Percentiles rank a stretch among this genome's conserved stretches.
phyloP scores from a whole-genome alignment of 371 early-diverging fungal genomes.

The Apophysomyces variabilis region DNA sequence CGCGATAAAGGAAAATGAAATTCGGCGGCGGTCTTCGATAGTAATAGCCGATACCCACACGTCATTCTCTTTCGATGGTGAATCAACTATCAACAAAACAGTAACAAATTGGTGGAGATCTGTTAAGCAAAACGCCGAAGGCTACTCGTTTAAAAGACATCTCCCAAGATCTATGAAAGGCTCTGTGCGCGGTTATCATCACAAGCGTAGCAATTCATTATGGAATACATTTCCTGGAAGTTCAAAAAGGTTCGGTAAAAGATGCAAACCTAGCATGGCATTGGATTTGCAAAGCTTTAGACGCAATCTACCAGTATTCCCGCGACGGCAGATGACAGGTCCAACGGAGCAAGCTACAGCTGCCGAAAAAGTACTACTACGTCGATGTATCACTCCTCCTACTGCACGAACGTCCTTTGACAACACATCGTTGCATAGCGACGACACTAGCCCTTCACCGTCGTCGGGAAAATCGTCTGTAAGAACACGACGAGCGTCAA shows the following conservation, averaged over 20 bases:
- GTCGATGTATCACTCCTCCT: conserved; percentile 6
- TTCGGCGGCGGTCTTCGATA: conserved; percentile 23
- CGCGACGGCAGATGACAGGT: conserved; percentile 5
- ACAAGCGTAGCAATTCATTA: neutral
- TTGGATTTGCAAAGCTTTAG: conserved; percentile 28
- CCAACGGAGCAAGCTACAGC: neutral
- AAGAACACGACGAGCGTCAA: conserved; percentile 8
- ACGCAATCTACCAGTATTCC: conserved; percentile 14
- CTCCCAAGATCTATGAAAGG: neutral
- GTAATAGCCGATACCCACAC: neutral
- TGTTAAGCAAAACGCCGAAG: conserved; percentile 27
- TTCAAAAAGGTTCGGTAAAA: conserved; percentile 8
- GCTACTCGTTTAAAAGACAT: conserved; percentile 14
- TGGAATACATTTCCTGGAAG: neutral
- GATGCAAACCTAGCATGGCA: conserved; percentile 12
- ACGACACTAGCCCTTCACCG: conserved; percentile 1
- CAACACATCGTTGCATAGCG: neutral
- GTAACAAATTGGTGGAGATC: conserved; percentile 28
- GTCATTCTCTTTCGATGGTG: neutral
- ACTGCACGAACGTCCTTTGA: neutral
- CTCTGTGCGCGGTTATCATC: neutral
- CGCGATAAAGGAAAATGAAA: conserved; percentile 25
- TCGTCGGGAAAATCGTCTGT: conserved; percentile 9
- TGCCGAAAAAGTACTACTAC: conserved; percentile 18
- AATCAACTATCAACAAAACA: conserved; percentile 12